These are phyloP conservation scores for Calonectria ilicicola DNA, from an alignment of 2,329 filamentous ascomycete genomes.

Conservation along the genomic window DNA sequence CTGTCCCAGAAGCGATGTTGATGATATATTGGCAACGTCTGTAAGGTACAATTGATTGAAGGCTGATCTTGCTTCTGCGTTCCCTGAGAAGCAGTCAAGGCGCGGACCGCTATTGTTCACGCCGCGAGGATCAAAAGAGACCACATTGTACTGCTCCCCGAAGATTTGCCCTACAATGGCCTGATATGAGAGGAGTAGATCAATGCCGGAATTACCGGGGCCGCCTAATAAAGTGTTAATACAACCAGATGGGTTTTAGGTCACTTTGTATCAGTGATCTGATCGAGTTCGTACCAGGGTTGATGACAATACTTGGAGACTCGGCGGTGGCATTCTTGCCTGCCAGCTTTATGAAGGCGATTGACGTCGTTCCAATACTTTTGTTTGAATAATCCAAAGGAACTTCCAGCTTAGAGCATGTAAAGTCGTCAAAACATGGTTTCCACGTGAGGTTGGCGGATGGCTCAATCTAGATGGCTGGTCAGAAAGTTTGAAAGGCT, in stretches of 20 bases:
- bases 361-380: slow-evolving; percentile 41
- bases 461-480: slow-evolving; percentile 41
- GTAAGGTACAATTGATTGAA: slow-evolving; percentile 42
- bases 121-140: slow-evolving; percentile 56
- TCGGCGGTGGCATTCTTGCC: slow-evolving; percentile 46
- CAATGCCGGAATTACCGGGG: slow-evolving; percentile 49
- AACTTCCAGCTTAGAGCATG: slow-evolving; percentile 45
- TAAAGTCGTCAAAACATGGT: slow-evolving; percentile 47
- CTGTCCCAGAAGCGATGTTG: slow-evolving; percentile 43
- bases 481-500: slow-evolving; percentile 29
- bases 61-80: slow-evolving; percentile 41
- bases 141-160: slow-evolving; percentile 55
- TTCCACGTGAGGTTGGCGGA: slow-evolving; percentile 47
- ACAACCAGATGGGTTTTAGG: not conserved
- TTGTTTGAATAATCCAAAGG: slow-evolving; percentile 45
- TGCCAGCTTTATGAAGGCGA: slow-evolving; percentile 46
- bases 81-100: slow-evolving; percentile 46
- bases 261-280: not conserved
- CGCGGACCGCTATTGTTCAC: slow-evolving; percentile 48
- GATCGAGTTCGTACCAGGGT: slow-evolving; percentile 39
- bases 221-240: slow-evolving; percentile 45
- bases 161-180: slow-evolving; percentile 41
- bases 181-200: slow-evolving; percentile 13
- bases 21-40: slow-evolving; percentile 44
- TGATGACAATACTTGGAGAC: slow-evolving; percentile 43